phyloP scores from a whole-genome alignment of 2,329 filamentous ascomycete species.

The Davidsoniella eucalypti region DNA sequence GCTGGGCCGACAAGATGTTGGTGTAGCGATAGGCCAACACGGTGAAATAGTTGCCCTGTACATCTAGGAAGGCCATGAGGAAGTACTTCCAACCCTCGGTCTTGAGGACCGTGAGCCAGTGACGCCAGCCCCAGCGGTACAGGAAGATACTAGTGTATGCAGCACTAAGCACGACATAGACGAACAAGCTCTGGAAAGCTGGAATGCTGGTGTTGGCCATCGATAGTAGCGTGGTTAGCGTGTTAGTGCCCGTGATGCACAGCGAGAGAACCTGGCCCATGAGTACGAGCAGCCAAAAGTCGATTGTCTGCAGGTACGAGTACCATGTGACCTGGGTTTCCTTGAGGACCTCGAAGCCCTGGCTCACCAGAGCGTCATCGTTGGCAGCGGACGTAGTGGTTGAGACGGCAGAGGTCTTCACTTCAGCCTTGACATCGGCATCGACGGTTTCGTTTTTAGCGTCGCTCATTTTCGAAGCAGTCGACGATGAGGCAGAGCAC shows the following conservation, averaged over 20 bases:
- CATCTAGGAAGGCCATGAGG: conserved; percentile 82
- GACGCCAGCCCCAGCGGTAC: conserved; percentile 59
- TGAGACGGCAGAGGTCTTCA: not conserved
- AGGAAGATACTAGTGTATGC: conserved; percentile 71
- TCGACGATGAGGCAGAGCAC: conserved; percentile 14
- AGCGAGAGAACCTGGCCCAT: conserved; percentile 75
- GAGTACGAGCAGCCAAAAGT: conserved; percentile 73
- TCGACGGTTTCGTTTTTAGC: conserved; percentile 1
- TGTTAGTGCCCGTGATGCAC: conserved; percentile 85
- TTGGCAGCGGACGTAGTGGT: conserved; percentile 10
- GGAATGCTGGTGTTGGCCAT: conserved; percentile 58
- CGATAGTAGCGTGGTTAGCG: conserved; percentile 63
- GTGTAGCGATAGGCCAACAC: conserved; percentile 88
- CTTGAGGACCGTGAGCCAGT: conserved; percentile 45
- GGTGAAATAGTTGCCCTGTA: conserved; percentile 95
- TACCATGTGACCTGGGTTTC: conserved; percentile 40
- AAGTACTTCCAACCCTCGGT: conserved; percentile 85
- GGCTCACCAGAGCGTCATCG: conserved; percentile 26
- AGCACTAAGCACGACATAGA: conserved; percentile 68
- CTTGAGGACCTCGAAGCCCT: conserved; percentile 40
- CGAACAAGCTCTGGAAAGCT: conserved; percentile 91
- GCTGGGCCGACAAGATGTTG: conserved; percentile 78
- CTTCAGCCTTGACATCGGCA: conserved; percentile 5
- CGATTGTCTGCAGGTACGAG: conserved; percentile 63
- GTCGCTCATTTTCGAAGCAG: conserved; percentile 14